These are phyloP conservation scores for Mallotus nudiflorus DNA, from an alignment of 345 rosid species.

Conservation along the genomic window DNA sequence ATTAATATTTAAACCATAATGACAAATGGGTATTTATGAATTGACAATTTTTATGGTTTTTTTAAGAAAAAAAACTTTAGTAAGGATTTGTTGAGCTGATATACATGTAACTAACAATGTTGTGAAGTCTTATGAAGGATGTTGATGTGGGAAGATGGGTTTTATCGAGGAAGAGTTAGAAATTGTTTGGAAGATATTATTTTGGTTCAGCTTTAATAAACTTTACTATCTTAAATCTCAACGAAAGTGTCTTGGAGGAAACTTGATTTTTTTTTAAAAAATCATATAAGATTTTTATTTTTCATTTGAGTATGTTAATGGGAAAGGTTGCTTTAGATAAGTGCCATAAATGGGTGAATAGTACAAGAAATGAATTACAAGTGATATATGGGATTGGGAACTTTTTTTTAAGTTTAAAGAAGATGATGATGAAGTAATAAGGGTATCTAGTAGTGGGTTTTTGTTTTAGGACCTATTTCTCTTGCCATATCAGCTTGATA, in stretches of 20 bases:
- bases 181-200: slow-evolving; percentile 81
- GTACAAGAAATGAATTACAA: no score
- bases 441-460: no score
- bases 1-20: no score
- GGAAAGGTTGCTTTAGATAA: slow-evolving; percentile 99
- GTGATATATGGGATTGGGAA: no score
- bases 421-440: no score
- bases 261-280: neutral
- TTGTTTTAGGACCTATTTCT: no score
- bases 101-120: neutral
- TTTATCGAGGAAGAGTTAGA: slow-evolving; percentile 73
- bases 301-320: slow-evolving; percentile 68
- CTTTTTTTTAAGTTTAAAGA: no score
- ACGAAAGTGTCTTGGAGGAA: neutral
- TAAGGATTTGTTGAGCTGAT: neutral
- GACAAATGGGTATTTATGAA: no score
- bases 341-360: slow-evolving; percentile 99
- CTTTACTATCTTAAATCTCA: neutral
- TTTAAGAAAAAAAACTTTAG: no score
- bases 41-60: no score
- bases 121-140: slow-evolving; percentile 54
- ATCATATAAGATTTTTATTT: slow-evolving; percentile 1
- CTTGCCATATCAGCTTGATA: no score
- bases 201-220: neutral
- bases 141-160: slow-evolving; percentile 99